These are phyloP conservation scores for Theobroma grandiflorum DNA, from an alignment of 441 rosid species.

Conservation along the genomic window DNA sequence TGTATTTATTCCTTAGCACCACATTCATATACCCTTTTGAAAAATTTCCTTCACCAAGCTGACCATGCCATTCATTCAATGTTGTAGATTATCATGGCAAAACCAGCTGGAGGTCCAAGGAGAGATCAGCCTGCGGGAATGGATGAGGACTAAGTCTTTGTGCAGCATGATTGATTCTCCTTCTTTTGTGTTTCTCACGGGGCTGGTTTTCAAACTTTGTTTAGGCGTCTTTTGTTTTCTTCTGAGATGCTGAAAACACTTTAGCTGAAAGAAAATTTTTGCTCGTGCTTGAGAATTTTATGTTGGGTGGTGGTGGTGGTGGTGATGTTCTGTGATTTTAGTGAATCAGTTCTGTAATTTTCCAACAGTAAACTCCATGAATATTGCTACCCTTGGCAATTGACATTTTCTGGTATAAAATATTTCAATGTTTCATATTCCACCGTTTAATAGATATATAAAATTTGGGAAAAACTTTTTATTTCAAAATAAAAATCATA, in stretches of 20 bases:
- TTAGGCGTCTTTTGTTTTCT: slow-evolving; percentile 24
- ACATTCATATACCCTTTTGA: background rate
- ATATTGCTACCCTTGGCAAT: slow-evolving; percentile 8
- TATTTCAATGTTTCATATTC: background rate
- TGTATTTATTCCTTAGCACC: background rate
- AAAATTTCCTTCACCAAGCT: background rate
- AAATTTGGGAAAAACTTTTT: background rate
- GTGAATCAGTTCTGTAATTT: background rate
- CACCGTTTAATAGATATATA: background rate
- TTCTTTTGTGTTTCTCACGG: slow-evolving; percentile 6
- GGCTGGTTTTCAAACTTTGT: slow-evolving; percentile 20
- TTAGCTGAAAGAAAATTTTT: slow-evolving; percentile 29
- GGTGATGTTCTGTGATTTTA: background rate
- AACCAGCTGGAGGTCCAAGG: slow-evolving; percentile 98
- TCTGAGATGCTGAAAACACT: slow-evolving; percentile 24
- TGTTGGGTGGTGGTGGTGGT: background rate
- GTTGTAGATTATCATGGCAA: slow-evolving; percentile 98
- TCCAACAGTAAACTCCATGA: slow-evolving; percentile 3
- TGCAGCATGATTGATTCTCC: background rate
- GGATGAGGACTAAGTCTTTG: slow-evolving; percentile 75
- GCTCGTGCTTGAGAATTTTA: slow-evolving; percentile 20
- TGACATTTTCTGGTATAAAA: slow-evolving; percentile 6
- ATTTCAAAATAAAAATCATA: too few species aligned
- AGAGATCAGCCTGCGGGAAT: slow-evolving; percentile 84
- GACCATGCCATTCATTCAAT: slow-evolving; percentile 24